phyloP scores from a whole-genome alignment of 2,329 filamentous ascomycete genomes.

The Ophiostoma populinum region DNA sequence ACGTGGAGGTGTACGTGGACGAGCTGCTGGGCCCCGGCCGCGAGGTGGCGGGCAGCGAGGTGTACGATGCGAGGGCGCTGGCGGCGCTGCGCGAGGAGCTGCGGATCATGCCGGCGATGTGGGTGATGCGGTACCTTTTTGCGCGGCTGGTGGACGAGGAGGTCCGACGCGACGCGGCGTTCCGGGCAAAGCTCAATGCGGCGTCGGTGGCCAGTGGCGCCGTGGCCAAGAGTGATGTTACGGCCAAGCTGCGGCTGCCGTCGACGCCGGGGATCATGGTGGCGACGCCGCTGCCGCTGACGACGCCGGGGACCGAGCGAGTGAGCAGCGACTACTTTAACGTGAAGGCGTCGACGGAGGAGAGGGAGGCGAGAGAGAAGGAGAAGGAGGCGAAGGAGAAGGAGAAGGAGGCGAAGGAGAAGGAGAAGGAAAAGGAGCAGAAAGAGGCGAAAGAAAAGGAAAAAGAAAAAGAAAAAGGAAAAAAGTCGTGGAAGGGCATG shows the following conservation, averaged over 20 bases:
- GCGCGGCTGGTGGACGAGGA: slow-evolving; percentile 79
- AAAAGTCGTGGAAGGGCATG: slow-evolving; percentile 64
- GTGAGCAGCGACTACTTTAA: slow-evolving; percentile 86
- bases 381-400: slow-evolving; percentile 13
- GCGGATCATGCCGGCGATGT: slow-evolving; percentile 91
- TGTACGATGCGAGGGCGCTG: slow-evolving; percentile 30
- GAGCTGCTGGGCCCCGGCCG: slow-evolving; percentile 34
- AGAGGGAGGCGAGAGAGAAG: not conserved
- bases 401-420: slow-evolving; percentile 16
- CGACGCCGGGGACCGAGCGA: slow-evolving; percentile 17
- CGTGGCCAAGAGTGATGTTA: too few relatives aligned
- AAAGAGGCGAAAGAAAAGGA: slow-evolving; percentile 26
- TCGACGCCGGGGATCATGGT: slow-evolving; percentile 40
- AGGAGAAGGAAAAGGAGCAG: slow-evolving; percentile 1
- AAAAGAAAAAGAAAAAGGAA: slow-evolving; percentile 64
- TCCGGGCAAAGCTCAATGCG: slow-evolving; percentile 54
- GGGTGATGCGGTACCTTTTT: slow-evolving; percentile 88
- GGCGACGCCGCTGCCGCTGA: slow-evolving; percentile 41
- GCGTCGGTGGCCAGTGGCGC: too few relatives aligned
- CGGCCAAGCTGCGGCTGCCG: too few relatives aligned
- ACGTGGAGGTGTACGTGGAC: slow-evolving; percentile 93
- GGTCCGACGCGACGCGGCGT: slow-evolving; percentile 59
- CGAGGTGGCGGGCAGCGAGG: not conserved
- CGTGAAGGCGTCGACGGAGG: slow-evolving; percentile 22
- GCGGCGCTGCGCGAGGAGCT: slow-evolving; percentile 82